Percentiles rank a stretch among this genome's conserved stretches.
These are phyloP conservation scores for Amylocarpus encephaloides DNA, from an alignment of 2,329 filamentous ascomycete species.

Conservation along the genomic window DNA sequence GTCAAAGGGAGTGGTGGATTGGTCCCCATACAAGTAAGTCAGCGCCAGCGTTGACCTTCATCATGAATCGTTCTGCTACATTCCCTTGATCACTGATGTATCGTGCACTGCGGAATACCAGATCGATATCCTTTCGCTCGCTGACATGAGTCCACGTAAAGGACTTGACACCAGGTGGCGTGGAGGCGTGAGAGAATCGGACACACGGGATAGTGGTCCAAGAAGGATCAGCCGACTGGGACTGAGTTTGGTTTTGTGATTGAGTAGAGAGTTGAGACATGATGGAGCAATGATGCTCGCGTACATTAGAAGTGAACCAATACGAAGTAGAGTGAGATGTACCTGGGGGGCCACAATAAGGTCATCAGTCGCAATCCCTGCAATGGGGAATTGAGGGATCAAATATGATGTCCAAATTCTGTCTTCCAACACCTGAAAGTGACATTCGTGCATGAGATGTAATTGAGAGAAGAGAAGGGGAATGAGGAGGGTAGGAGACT, in stretches of 20 bases:
- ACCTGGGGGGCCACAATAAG: background rate
- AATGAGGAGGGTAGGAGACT: background rate
- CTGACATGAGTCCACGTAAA: constrained; percentile 29
- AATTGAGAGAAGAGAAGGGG: background rate
- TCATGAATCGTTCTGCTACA: constrained; percentile 19
- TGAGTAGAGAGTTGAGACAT: background rate
- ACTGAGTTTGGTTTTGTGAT: constrained; percentile 7
- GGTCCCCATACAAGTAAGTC: constrained; percentile 35
- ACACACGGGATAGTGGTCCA: constrained; percentile 22
- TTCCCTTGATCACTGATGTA: constrained; percentile 18
- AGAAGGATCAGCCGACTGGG: constrained; percentile 11
- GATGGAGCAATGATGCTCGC: background rate
- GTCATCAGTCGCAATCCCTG: background rate
- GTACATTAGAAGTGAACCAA: background rate
- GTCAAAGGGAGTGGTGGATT: background rate
- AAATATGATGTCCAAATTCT: background rate
- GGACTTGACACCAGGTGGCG: constrained; percentile 14
- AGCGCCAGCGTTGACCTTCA: constrained; percentile 37
- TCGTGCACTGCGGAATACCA: constrained; percentile 23
- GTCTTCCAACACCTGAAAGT: background rate
- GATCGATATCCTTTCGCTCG: constrained; percentile 23
- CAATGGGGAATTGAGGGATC: constrained; percentile 3
- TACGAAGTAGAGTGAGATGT: background rate
- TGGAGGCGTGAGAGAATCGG: constrained; percentile 29
- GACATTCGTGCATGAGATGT: background rate